These are phyloP conservation scores for Clathrus columnatus DNA, from an alignment of 768 basidiomycete species.

Conservation along the genomic window DNA sequence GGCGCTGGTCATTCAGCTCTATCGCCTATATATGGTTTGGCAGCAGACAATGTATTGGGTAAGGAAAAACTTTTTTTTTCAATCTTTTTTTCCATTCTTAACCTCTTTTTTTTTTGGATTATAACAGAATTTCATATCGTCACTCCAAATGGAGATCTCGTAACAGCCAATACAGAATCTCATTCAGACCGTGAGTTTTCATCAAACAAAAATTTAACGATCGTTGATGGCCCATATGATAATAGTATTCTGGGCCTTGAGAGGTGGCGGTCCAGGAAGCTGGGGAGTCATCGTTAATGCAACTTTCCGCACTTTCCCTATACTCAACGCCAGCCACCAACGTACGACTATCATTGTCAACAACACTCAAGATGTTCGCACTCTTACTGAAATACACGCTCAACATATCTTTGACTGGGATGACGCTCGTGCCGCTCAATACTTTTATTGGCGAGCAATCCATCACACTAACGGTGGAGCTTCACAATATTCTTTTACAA, in stretches of 20 bases:
- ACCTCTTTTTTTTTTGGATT: not conserved
- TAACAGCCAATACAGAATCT: conserved; percentile 19
- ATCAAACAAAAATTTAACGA: not conserved
- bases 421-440: conserved; percentile 22
- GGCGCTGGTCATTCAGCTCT: conserved; percentile 40
- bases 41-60: conserved; percentile 4
- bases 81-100: not conserved
- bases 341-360: conserved; percentile 13
- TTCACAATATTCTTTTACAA: not conserved
- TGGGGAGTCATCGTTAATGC: conserved; percentile 31
- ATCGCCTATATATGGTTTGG: conserved; percentile 34
- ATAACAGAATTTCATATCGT: conserved; percentile 23
- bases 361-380: conserved; percentile 16
- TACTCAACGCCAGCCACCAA: conserved; percentile 21
- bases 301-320: conserved; percentile 17
- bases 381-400: conserved; percentile 24
- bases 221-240: not conserved
- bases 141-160: conserved; percentile 22
- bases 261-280: conserved; percentile 18
- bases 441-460: conserved; percentile 16
- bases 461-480: not conserved
- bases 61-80: not conserved
- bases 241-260: conserved; percentile 6
- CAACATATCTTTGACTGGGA: conserved; percentile 31
- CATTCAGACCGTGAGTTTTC: conserved; percentile 19